A percentile compares a stretch with the other conserved stretches of the same genome.
phyloP scores from a whole-genome alignment of 2,329 filamentous ascomycete species.

The Hypoxylon sp. region DNA sequence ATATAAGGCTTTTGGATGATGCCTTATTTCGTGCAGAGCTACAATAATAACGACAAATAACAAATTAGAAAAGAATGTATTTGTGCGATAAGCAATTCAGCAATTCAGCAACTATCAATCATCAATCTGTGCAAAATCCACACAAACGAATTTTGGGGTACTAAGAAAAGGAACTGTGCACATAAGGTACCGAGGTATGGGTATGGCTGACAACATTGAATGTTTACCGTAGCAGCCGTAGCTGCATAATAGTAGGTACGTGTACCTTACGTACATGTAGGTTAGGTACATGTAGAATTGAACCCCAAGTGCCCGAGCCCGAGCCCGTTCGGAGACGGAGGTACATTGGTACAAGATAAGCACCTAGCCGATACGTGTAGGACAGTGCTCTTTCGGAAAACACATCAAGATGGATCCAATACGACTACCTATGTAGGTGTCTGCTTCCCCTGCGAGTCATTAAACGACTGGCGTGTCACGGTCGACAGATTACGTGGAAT shows the following conservation, averaged over 20 bases:
- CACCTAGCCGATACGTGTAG: too few relatives aligned
- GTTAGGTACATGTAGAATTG: too few relatives aligned
- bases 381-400: not conserved
- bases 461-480: not conserved
- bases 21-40: constrained; percentile 30
- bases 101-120: not conserved
- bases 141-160: not conserved
- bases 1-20: constrained; percentile 32
- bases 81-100: not conserved
- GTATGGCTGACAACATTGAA: too few relatives aligned
- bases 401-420: constrained; percentile 1
- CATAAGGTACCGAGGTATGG: too few relatives aligned
- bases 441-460: not conserved
- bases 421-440: not conserved
- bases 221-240: too few relatives aligned
- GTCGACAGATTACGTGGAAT: not conserved
- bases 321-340: not conserved
- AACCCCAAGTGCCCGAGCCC: too few relatives aligned
- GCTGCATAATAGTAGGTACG: too few relatives aligned
- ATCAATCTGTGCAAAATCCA: not conserved
- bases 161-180: too few relatives aligned
- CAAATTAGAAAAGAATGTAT: not conserved
- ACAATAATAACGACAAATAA: not conserved
- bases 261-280: too few relatives aligned
- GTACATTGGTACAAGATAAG: not conserved